These are phyloP conservation scores for Xanthoceras sorbifolium DNA, from an alignment of 345 rosid species.

Conservation along the genomic window DNA sequence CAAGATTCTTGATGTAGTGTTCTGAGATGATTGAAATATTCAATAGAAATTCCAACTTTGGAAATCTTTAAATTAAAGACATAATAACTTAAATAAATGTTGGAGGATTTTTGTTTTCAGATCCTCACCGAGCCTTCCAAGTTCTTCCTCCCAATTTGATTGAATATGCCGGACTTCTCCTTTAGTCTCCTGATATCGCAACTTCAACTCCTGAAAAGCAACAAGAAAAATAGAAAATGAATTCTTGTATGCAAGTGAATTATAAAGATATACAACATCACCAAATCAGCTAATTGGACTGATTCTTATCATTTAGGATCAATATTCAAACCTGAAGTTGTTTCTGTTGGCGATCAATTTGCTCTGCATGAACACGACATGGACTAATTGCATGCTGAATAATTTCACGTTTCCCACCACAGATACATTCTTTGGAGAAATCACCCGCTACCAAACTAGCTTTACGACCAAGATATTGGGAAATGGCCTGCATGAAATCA, in stretches of 20 bases:
- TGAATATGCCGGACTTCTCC: conserved; percentile 63
- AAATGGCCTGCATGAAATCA: conserved; percentile 70
- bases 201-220: conserved; percentile 58
- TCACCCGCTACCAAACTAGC: conserved; percentile 58
- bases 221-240: neutral
- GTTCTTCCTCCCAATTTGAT: conserved; percentile 65
- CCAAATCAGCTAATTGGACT: neutral
- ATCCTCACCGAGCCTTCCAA: conserved; percentile 60
- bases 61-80: neutral
- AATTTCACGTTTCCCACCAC: conserved; percentile 61
- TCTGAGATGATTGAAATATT: conserved; percentile 36
- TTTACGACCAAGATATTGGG: conserved; percentile 68
- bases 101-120: neutral
- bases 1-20: conserved; percentile 69
- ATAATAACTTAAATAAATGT: neutral
- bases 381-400: conserved; percentile 28
- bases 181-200: conserved; percentile 48
- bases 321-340: conserved; percentile 62
- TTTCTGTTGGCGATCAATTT: conserved; percentile 55
- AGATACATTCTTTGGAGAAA: conserved; percentile 75
- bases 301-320: no score
- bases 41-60: neutral
- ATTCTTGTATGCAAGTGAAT: neutral
- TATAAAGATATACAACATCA: no score
- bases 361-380: conserved; percentile 37